Base-by-base conservation (phyloP, 2,329 filamentous ascomycete species). In the Clarireedia sp. region DNA sequence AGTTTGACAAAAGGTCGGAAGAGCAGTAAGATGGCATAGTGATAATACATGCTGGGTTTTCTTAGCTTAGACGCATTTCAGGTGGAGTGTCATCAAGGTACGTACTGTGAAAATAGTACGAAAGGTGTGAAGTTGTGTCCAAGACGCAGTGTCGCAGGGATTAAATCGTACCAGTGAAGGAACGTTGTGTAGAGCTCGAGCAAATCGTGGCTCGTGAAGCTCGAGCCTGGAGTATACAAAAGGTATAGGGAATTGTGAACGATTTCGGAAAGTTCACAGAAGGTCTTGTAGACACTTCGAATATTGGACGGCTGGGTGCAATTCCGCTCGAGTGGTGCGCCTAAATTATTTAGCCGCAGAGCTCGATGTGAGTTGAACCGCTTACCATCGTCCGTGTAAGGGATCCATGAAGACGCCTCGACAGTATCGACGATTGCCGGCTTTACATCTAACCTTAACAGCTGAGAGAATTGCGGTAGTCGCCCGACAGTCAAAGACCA, bases 41-140 rank as follows among this genome's bases (percentile, higher is more conserved):
- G 79, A 65, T 87, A 86, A 60, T 87, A 82, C 83, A 87, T 85
- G 67, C 82, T 85, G 57, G 5, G 12, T 9, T 7, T 50, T n/a
- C 7, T 58, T 29, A 57, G 56, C 23, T 5, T 48, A 21, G 41
- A 9, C 26, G 40, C 19, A 5, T 26, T 16, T 19, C 5, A 19
- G 4, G n/a, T 6, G 2, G 24, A 3, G 12, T 19, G 9, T 23
- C 16, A 5, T 19, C 5, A 7, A 24, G 12, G 7, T 23, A 77
- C 86, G 75, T 74, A 89, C 86, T 90, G 86, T 38, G 86, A 78
- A 58, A 87, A 85, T 19, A 90, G 71, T 37, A 89, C 85, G 46
- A 87, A 83, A 10, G 87, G 86, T 3, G 86, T 85, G 51, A 87
- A 87, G 61, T 85, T 87, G 57, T 86, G 79, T 2, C 82, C 82